Evolutionary conservation across 2,329 filamentous ascomycete genomes (phyloP).

Genomic region (Claviceps arundinis): DNA sequence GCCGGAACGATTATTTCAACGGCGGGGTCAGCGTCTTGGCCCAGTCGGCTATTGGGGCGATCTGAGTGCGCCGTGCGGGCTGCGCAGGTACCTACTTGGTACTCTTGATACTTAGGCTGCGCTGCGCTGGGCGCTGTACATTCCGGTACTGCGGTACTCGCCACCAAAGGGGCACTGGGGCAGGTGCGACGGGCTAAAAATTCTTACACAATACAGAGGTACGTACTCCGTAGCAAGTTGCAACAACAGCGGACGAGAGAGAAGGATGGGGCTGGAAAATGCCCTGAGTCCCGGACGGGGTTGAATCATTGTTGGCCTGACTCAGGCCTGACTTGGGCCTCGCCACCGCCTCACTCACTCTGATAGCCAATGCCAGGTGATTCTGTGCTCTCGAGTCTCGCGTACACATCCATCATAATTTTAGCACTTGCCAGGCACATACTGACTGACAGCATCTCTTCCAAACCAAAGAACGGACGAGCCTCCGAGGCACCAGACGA

Average conservation of each 20-base stretch:
- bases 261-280: too few relatives aligned
- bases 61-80: not conserved
- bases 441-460: not conserved
- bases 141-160: not conserved
- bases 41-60: slow-evolving; percentile 1
- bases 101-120: not conserved
- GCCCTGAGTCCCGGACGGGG: too few relatives aligned
- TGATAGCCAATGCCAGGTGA: too few relatives aligned
- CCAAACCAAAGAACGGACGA: not conserved
- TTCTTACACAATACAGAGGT: not conserved
- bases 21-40: slow-evolving; percentile 1
- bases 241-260: too few relatives aligned
- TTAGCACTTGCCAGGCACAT: too few relatives aligned
- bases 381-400: too few relatives aligned
- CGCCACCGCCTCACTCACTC: too few relatives aligned
- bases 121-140: not conserved
- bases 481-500: not conserved
- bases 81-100: not conserved
- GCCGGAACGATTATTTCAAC: slow-evolving; percentile 2
- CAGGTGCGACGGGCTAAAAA: not conserved
- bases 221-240: too few relatives aligned
- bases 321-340: too few relatives aligned
- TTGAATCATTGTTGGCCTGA: too few relatives aligned
- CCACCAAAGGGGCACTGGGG: not conserved
- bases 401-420: too few relatives aligned